phyloP scores from a whole-genome alignment of 306 rosid genomes.

The Lagenaria siceraria region DNA sequence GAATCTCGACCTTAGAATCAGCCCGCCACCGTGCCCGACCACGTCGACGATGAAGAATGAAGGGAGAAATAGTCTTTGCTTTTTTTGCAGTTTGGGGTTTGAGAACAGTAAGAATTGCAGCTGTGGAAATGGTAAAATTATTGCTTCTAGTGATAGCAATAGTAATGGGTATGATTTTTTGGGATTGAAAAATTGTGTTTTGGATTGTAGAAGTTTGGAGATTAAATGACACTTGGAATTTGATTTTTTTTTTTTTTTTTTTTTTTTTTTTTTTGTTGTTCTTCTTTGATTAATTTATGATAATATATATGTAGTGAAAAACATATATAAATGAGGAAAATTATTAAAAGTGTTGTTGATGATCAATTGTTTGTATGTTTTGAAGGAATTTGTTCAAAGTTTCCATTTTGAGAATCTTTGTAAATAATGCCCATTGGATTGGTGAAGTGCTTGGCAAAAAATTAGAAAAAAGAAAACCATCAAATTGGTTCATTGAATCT shows the following conservation, averaged over 20 bases:
- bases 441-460: not conserved
- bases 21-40: constrained; percentile 41
- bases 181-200: constrained; percentile 43
- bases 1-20: constrained; percentile 76
- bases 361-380: not conserved
- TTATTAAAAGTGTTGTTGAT: not conserved
- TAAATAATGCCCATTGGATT: not conserved
- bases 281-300: not conserved
- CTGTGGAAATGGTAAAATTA: constrained; percentile 19
- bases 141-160: not conserved
- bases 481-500: no score
- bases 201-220: constrained; percentile 52
- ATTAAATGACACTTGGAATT: constrained; percentile 24
- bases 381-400: not conserved
- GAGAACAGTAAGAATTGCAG: constrained; percentile 18
- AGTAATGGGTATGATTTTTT: constrained; percentile 44
- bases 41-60: constrained; percentile 6
- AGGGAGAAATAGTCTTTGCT: constrained; percentile 14
- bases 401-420: not conserved
- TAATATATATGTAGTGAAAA: not conserved
- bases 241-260: not conserved
- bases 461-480: not conserved
- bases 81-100: constrained; percentile 21
- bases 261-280: not conserved
- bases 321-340: not conserved